Conservation (phyloP, 768 basidiomycete species). For the Glaciozyma antarctica region DNA sequence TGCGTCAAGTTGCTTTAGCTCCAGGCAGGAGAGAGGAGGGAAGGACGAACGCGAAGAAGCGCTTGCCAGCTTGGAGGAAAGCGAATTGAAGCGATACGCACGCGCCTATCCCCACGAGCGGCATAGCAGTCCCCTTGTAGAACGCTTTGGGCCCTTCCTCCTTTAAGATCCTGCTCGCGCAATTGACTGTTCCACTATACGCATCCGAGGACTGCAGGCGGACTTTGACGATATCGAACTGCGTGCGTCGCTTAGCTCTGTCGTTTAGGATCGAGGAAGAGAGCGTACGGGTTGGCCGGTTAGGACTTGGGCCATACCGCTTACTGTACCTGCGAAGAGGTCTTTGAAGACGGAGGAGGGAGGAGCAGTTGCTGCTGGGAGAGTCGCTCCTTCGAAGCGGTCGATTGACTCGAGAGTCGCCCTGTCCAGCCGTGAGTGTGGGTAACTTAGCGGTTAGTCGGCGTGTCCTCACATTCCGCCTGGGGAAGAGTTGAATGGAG, state of each 20-base stretch:
- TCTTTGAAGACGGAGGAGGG: constrained; percentile 1
- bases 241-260: not conserved
- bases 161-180: constrained; percentile 18
- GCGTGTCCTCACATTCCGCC: too few species aligned
- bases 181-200: constrained; percentile 23
- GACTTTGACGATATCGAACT: constrained; percentile 34
- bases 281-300: constrained; percentile 30
- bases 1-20: too few species aligned
- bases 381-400: too few species aligned
- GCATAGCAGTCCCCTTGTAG: constrained; percentile 32
- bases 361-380: not conserved
- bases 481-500: too few species aligned
- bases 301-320: constrained; percentile 26
- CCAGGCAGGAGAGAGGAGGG: too few species aligned
- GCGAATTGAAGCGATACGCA: constrained; percentile 32
- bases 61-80: constrained; percentile 26
- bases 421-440: too few species aligned
- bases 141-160: constrained; percentile 26
- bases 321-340: constrained; percentile 16
- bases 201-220: constrained; percentile 25
- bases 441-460: too few species aligned
- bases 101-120: constrained; percentile 31
- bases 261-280: not conserved
- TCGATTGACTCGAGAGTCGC: too few species aligned
- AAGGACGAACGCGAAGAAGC: constrained; percentile 23